phyloP scores from a whole-genome alignment of 2,329 filamentous ascomycete species.

The Venturia oleaginea region DNA sequence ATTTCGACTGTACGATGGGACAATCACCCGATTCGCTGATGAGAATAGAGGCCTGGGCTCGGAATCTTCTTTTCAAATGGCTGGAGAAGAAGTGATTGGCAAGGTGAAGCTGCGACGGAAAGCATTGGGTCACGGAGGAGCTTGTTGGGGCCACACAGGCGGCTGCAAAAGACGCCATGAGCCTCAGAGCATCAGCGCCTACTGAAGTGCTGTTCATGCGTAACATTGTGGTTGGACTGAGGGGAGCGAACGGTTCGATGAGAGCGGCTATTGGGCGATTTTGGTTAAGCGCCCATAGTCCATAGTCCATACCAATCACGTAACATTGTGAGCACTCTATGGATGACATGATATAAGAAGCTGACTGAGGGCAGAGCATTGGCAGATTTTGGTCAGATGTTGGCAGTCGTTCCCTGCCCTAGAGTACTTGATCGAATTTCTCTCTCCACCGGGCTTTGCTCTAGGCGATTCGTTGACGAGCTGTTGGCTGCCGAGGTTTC shows the following conservation, averaged over 20 bases:
- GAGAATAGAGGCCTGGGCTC: not conserved
- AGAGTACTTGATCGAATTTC: too few species aligned
- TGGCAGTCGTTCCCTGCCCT: not conserved
- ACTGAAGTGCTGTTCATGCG: not conserved
- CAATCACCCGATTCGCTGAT: not conserved
- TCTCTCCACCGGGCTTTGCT: too few species aligned
- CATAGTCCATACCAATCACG: not conserved
- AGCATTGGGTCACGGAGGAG: not conserved
- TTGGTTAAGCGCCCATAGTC: not conserved
- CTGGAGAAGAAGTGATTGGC: not conserved
- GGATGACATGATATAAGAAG: not conserved
- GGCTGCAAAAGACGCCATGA: not conserved
- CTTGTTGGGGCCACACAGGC: not conserved
- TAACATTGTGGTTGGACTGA: not conserved
- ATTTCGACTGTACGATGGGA: not conserved
- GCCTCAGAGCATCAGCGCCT: not conserved
- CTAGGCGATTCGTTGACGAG: not conserved
- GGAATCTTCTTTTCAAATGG: not conserved
- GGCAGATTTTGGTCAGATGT: not conserved
- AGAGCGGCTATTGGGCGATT: not conserved
- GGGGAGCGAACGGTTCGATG: not conserved
- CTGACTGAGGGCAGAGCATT: not conserved
- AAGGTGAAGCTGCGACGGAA: constrained; percentile 1
- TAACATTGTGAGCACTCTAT: not conserved
- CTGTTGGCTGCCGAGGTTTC: too few species aligned